Evolutionary conservation across 306 rosid genomes (phyloP).

Genomic region (Cicer judaicum): DNA sequence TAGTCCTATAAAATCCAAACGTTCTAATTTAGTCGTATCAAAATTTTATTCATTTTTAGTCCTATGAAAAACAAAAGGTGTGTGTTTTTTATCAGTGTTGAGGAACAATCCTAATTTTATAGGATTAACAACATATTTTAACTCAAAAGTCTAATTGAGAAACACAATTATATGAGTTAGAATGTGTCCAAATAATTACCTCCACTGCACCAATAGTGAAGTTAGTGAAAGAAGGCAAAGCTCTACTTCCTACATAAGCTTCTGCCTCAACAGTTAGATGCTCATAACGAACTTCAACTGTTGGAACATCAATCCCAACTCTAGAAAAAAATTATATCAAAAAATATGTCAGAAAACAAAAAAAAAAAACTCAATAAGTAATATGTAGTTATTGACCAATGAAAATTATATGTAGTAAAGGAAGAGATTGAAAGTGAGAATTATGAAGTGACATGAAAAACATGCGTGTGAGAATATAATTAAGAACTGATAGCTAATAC

Average conservation of each 20-base stretch:
- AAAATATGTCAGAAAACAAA: background rate
- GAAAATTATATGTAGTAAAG: background rate
- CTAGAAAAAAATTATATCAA: constrained; percentile 39
- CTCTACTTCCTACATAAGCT: constrained; percentile 69
- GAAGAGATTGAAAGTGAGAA: background rate
- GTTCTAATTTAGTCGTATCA: no score
- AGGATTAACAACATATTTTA: no score
- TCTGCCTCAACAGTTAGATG: constrained; percentile 67
- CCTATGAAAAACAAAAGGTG: no score
- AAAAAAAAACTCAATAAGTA: background rate
- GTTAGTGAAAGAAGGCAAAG: constrained; percentile 64
- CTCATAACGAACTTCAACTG: constrained; percentile 77
- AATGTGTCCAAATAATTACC: constrained; percentile 39
- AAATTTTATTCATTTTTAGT: no score
- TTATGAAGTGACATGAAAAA: background rate
- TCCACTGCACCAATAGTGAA: constrained; percentile 48
- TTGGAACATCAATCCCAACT: constrained; percentile 70
- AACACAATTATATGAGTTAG: constrained; percentile 10
- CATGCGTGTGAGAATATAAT: no score
- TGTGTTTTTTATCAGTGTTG: no score
- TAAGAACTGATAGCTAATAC: no score
- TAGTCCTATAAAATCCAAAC: no score
- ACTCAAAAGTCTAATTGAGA: background rate
- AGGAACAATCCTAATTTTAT: no score
- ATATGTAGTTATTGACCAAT: background rate